Conservation (phyloP, 495 filamentous ascomycete genomes). For the Penicillium bovifimosum region DNA sequence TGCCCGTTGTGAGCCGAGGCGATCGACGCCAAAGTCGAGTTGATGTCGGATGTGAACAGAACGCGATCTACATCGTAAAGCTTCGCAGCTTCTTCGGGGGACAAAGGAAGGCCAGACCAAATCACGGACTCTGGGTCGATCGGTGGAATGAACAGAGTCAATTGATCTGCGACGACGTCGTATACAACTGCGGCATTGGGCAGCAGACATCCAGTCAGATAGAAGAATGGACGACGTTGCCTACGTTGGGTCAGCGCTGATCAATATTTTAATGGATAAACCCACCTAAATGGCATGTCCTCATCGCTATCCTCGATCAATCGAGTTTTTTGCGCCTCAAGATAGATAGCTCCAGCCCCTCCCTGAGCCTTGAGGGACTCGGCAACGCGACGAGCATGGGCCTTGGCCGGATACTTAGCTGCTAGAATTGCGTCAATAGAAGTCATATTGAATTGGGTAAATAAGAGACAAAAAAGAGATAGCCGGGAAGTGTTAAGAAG, state of each 20-base stretch:
- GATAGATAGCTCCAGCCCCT: slow-evolving; percentile 55
- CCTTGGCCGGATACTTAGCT: slow-evolving; percentile 93
- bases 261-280: not conserved
- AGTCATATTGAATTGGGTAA: slow-evolving; percentile 22
- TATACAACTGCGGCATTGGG: slow-evolving; percentile 81
- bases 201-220: slow-evolving; percentile 80
- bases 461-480: not conserved
- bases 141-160: slow-evolving; percentile 89
- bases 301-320: slow-evolving; percentile 81
- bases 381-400: slow-evolving; percentile 76
- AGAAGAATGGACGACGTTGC: slow-evolving; percentile 92
- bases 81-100: slow-evolving; percentile 62
- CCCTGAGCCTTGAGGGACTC: slow-evolving; percentile 53
- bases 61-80: slow-evolving; percentile 82
- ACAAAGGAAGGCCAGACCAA: slow-evolving; percentile 87
- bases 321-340: slow-evolving; percentile 76
- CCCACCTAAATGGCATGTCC: slow-evolving; percentile 69
- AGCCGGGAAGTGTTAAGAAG: not conserved
- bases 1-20: slow-evolving; percentile 41
- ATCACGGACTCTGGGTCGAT: slow-evolving; percentile 87
- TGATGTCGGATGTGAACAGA: slow-evolving; percentile 62
- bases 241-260: slow-evolving; percentile 16
- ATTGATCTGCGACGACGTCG: slow-evolving; percentile 61
- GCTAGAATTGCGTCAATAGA: slow-evolving; percentile 44
- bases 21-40: slow-evolving; percentile 51